phyloP scores from a whole-genome alignment of 1,139 yeast genomes.

The Debaryomyces sp. region DNA sequence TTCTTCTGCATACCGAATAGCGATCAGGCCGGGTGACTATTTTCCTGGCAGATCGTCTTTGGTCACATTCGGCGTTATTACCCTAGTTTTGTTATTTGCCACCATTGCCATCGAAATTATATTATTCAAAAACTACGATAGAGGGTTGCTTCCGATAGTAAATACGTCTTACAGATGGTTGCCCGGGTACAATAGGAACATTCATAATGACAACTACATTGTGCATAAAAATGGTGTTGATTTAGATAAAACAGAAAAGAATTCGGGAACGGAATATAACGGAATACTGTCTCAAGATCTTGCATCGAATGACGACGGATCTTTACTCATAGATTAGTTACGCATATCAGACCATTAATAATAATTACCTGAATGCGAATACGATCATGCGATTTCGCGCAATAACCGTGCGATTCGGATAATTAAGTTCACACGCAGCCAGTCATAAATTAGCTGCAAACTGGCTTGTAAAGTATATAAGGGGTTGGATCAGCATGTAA shows the following conservation, averaged over 20 bases:
- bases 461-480: not conserved
- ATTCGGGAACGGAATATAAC: not conserved
- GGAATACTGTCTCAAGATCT: not conserved
- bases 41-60: conserved; percentile 53
- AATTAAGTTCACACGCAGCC: not conserved
- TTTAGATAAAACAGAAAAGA: not conserved
- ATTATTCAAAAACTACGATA: conserved; percentile 40
- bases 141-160: conserved; percentile 41
- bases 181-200: conserved; percentile 15
- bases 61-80: conserved; percentile 50
- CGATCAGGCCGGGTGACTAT: conserved; percentile 35
- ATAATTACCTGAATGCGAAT: not conserved
- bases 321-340: conserved; percentile 9
- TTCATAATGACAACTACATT: not conserved
- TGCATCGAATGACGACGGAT: conserved; percentile 6
- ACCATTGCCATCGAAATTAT: conserved; percentile 40
- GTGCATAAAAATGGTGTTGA: not conserved
- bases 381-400: not conserved
- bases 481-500: not conserved
- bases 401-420: not conserved
- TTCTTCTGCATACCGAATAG: conserved; percentile 29
- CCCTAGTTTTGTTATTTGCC: conserved; percentile 40
- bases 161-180: conserved; percentile 25
- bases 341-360: not conserved
- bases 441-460: not conserved